Evolutionary conservation across 805 yeast species (phyloP).

Genomic region (Geotrichum ghanense): DNA sequence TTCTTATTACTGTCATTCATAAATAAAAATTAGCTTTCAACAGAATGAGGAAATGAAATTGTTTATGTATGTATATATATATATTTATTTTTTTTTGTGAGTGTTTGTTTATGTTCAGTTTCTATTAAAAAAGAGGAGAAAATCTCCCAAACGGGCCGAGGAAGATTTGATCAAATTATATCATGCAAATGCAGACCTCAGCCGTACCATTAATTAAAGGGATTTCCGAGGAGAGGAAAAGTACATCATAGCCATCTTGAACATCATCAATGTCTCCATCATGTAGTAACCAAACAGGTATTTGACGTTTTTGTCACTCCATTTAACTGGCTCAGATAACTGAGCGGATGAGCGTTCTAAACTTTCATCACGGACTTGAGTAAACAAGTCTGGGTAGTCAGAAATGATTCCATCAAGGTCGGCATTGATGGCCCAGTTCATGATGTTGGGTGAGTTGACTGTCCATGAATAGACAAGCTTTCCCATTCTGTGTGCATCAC

Average conservation of each 20-base stretch:
- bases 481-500: conserved; percentile 22
- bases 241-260: background rate
- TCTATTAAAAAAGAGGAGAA: too few relatives aligned
- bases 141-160: too few relatives aligned
- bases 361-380: background rate
- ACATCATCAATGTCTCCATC: background rate
- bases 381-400: conserved; percentile 26
- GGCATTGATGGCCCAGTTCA: conserved; percentile 28
- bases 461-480: conserved; percentile 43
- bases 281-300: background rate
- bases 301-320: background rate
- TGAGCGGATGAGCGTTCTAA: background rate
- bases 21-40: too few relatives aligned
- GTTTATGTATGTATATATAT: too few relatives aligned
- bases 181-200: too few relatives aligned
- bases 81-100: too few relatives aligned
- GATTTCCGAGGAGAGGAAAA: background rate
- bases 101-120: too few relatives aligned
- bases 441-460: conserved; percentile 29
- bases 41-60: too few relatives aligned
- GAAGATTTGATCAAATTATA: too few relatives aligned
- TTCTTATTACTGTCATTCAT: too few relatives aligned
- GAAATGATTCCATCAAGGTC: conserved; percentile 33
- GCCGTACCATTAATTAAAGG: too few relatives aligned
- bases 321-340: too few relatives aligned